Base-by-base conservation (phyloP, 2,329 filamentous ascomycete genomes). In the Fusarium brachygibbosum region DNA sequence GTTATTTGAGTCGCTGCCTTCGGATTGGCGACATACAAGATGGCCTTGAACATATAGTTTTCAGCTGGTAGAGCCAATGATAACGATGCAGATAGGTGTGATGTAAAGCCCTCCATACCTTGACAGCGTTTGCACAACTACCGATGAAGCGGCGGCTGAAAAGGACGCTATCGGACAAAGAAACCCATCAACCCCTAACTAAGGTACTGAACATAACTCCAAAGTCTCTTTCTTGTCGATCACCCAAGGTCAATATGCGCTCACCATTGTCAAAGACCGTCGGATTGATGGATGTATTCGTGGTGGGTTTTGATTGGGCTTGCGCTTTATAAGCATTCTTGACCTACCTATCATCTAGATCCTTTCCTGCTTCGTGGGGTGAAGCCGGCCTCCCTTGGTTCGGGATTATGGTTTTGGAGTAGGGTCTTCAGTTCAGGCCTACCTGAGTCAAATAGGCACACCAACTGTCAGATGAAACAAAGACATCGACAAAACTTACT, bases 371-470 rank as follows among this genome's bases (percentile, higher is more conserved):
- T 14, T 23, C 9, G 3, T 29, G 29, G 29, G 29, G 29, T 29
- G 29, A 29, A 29, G 9, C 9, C 3, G 29, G 29, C 8, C 29
- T 29, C 9, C 29, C 21, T n/a, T 50, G 32, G 21, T 14, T 50
- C 17, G 46, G 46, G 6, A 56, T 60, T 54, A 58, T 44, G 59
- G 63, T 74, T 73, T 73, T 69, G 65, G 71, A 63, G 66, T 66
- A 67, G 64, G 51, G 60, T 31, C 46, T 44, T 35, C 58, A 54
- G 45, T 31, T 42, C 53, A 60, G 46, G 56, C 37, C 14, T 9
- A 13, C 31, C 12, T 17, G n/a, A 48, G n/a, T n/a, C n/a, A n/a
- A n/a, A 48, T 48, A 52, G 55, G 31, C 28, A 34, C 29, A 28
- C 41, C n/a, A 7, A 38, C 23, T 37, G 53, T 16, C 23, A 21